Conservation (phyloP, 75 land plant genomes). For the Chamaecyparis obtusa region DNA sequence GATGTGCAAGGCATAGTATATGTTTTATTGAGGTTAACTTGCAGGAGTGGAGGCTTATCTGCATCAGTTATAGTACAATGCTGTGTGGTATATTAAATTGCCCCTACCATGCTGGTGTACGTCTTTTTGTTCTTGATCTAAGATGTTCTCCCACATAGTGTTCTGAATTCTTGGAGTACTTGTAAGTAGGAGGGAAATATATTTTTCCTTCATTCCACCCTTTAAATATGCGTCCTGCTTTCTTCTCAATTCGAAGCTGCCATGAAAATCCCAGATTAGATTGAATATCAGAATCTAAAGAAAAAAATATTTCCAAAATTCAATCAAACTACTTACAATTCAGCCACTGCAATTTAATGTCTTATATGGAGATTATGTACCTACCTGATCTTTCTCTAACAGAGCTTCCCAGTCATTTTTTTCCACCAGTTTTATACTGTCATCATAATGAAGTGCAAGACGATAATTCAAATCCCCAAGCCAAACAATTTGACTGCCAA, state of each 20-base stretch:
- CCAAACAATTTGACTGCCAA: too few relatives aligned
- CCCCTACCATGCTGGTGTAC: slow-evolving; percentile 2
- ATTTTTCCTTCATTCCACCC: slow-evolving; percentile 91
- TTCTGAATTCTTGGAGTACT: slow-evolving; percentile 75
- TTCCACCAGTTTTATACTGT: slow-evolving; percentile 21
- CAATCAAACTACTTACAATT: background rate
- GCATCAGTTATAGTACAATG: background rate
- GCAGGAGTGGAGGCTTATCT: too few relatives aligned
- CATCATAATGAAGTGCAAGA: slow-evolving; percentile 45
- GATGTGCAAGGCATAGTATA: too few relatives aligned
- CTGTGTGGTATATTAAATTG: background rate
- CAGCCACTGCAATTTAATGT: background rate
- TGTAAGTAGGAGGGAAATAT: slow-evolving; percentile 92
- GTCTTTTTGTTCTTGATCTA: background rate
- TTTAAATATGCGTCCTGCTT: slow-evolving; percentile 74
- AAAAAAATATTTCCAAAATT: background rate
- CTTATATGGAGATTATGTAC: background rate
- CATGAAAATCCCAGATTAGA: background rate
- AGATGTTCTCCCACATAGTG: slow-evolving; percentile 36
- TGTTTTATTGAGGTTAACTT: too few relatives aligned
- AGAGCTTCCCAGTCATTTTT: slow-evolving; percentile 25
- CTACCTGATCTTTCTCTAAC: slow-evolving; percentile 80
- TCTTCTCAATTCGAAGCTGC: slow-evolving; percentile 74
- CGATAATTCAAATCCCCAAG: slow-evolving; percentile 55
- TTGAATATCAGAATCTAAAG: background rate